A percentile compares a stretch with the other conserved stretches of the same genome.
Conservation (phyloP, 495 filamentous ascomycete species). For the Daldinia concentrica region DNA sequence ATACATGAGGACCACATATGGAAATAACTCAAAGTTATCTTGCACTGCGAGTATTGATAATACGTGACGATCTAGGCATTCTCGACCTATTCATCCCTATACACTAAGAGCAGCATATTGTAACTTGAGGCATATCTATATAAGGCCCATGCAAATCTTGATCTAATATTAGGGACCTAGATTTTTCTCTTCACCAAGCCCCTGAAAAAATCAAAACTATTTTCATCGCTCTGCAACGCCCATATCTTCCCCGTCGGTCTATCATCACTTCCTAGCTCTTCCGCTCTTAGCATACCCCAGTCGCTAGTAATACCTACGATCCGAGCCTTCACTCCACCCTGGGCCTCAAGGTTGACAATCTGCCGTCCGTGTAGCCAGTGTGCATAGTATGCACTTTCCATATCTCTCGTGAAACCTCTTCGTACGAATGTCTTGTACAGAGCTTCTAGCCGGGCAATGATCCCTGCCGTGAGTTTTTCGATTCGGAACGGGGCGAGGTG, state of each 20-base stretch:
- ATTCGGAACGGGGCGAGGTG: constrained; percentile 68
- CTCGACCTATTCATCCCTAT: not conserved
- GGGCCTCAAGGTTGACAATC: constrained; percentile 85
- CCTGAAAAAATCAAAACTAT: constrained; percentile 98
- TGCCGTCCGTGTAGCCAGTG: constrained; percentile 93
- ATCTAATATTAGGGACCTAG: constrained; percentile 38
- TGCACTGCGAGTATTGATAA: not conserved
- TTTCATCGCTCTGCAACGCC: constrained; percentile 93
- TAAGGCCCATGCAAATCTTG: not conserved
- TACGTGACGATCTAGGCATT: not conserved
- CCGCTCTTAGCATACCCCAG: constrained; percentile 83
- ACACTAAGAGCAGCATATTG: not conserved
- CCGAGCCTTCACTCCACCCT: constrained; percentile 78
- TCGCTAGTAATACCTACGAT: constrained; percentile 90
- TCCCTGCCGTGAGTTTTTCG: constrained; percentile 85
- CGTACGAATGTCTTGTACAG: constrained; percentile 78
- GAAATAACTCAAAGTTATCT: no score
- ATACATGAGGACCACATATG: not conserved
- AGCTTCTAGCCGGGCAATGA: constrained; percentile 80
- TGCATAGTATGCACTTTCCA: constrained; percentile 83
- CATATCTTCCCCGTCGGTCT: constrained; percentile 78
- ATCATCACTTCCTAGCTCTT: constrained; percentile 80
- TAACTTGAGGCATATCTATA: not conserved
- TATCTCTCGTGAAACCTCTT: constrained; percentile 72
- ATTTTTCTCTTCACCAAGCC: constrained; percentile 86